phyloP scores from a whole-genome alignment of 495 filamentous ascomycete species.

The Penicillium odoratum region DNA sequence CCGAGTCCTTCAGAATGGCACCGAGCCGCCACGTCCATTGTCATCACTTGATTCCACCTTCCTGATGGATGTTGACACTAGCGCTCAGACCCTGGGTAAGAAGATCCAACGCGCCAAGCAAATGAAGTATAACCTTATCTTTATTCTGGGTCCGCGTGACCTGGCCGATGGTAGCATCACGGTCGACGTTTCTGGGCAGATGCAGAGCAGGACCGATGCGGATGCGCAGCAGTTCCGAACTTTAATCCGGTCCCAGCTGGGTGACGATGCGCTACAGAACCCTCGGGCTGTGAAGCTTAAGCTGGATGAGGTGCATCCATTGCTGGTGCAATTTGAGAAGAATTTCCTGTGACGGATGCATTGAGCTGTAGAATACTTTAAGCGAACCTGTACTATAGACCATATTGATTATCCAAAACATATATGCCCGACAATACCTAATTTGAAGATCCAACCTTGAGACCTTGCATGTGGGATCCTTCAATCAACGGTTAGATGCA shows the following conservation, averaged over 20 bases:
- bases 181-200: slow-evolving; percentile 47
- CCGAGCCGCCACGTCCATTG: slow-evolving; percentile 30
- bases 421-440: too few species aligned
- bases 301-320: slow-evolving; percentile 38
- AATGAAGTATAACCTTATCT: slow-evolving; percentile 72
- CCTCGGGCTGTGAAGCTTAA: slow-evolving; percentile 40
- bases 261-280: slow-evolving; percentile 34
- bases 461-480: too few species aligned
- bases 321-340: slow-evolving; percentile 44
- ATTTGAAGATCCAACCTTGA: too few species aligned
- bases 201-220: slow-evolving; percentile 41
- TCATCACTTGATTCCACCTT: slow-evolving; percentile 52
- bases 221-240: slow-evolving; percentile 30
- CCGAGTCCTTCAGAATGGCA: slow-evolving; percentile 27
- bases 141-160: slow-evolving; percentile 67
- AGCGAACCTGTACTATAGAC: slow-evolving; percentile 14
- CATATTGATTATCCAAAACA: slow-evolving; percentile 1
- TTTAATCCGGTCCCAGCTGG: slow-evolving; percentile 32
- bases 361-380: neutral
- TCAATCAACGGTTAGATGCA: too few species aligned
- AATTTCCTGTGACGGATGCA: slow-evolving; percentile 29
- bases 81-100: slow-evolving; percentile 57
- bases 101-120: slow-evolving; percentile 72
- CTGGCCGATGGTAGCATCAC: slow-evolving; percentile 44
- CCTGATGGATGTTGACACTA: slow-evolving; percentile 71